These are phyloP conservation scores for Podospora pseudoanserina DNA, from an alignment of 495 filamentous ascomycete species.

Conservation along the genomic window DNA sequence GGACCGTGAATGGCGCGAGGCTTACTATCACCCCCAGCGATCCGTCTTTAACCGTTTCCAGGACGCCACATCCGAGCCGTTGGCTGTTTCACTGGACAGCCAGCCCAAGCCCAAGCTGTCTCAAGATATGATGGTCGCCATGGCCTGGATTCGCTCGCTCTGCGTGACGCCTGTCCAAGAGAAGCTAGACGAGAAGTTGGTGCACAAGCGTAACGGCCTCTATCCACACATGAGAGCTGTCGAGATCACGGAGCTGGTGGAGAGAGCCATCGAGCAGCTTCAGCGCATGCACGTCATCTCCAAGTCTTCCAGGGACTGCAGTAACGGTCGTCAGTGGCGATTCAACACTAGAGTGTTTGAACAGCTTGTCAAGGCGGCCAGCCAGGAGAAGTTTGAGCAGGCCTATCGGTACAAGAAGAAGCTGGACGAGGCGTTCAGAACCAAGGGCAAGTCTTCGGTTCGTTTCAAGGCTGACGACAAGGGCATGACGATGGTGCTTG, in stretches of 20 bases:
- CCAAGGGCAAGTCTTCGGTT: conserved; percentile 26
- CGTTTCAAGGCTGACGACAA: conserved; percentile 52
- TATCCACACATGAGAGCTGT: conserved; percentile 26
- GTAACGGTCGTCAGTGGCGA: conserved; percentile 53
- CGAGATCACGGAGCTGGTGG: conserved; percentile 44
- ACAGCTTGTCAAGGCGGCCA: conserved; percentile 45
- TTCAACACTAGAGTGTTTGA: conserved; percentile 55
- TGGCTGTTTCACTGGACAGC: conserved; percentile 23
- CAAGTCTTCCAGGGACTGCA: conserved; percentile 52
- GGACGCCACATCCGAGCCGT: conserved; percentile 37
- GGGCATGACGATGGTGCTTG: conserved; percentile 64
- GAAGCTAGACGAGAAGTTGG: conserved; percentile 35
- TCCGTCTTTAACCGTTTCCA: conserved; percentile 47
- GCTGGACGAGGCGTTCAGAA: conserved; percentile 54
- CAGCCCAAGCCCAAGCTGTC: neutral
- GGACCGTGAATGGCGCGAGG: conserved; percentile 47
- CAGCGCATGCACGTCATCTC: conserved; percentile 57
- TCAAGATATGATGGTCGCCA: conserved; percentile 24
- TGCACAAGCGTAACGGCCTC: conserved; percentile 37
- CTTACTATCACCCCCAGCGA: conserved; percentile 38
- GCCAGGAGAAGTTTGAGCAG: conserved; percentile 46
- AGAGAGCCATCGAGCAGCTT: conserved; percentile 56
- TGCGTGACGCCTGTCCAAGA: conserved; percentile 35
- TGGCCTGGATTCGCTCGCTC: conserved; percentile 35
- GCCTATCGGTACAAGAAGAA: conserved; percentile 57